Conservation (phyloP, 176 grass and related monocot species). For the Cymbopogon citratus region DNA sequence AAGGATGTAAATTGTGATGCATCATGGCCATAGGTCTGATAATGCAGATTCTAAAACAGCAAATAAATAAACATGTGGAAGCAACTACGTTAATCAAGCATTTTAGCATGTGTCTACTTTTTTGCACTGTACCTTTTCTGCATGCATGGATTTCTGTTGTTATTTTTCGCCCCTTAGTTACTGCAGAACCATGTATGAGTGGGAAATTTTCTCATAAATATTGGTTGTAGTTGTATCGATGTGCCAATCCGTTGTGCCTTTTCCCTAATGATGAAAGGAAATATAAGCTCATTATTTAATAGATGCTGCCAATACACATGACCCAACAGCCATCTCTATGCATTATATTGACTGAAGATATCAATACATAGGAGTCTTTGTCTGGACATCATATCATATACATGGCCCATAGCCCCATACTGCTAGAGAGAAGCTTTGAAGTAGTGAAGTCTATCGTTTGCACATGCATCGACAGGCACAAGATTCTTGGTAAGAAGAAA, state of each 20-base stretch:
- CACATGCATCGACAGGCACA: background rate
- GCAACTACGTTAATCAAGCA: background rate
- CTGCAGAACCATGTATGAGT: background rate
- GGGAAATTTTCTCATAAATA: background rate
- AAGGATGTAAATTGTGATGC: background rate
- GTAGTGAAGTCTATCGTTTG: background rate
- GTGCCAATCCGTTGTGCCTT: background rate
- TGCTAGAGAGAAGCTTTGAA: no score
- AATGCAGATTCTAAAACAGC: background rate
- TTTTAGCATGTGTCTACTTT: background rate
- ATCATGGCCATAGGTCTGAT: background rate
- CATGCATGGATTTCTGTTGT: background rate
- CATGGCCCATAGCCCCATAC: background rate
- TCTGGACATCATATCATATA: background rate
- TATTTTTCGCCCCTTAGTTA: background rate
- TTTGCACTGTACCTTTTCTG: background rate
- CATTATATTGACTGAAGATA: background rate
- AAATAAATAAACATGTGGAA: background rate
- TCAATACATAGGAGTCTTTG: background rate
- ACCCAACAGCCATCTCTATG: background rate
- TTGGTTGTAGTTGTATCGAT: background rate
- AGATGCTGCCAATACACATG: background rate
- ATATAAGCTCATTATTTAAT: background rate
- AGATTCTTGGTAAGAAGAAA: conserved; percentile 33
- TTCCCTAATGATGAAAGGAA: background rate